Evolutionary conservation across 352 stramenopile genomes (phyloP).

Genomic region (Detonula confervacea): DNA sequence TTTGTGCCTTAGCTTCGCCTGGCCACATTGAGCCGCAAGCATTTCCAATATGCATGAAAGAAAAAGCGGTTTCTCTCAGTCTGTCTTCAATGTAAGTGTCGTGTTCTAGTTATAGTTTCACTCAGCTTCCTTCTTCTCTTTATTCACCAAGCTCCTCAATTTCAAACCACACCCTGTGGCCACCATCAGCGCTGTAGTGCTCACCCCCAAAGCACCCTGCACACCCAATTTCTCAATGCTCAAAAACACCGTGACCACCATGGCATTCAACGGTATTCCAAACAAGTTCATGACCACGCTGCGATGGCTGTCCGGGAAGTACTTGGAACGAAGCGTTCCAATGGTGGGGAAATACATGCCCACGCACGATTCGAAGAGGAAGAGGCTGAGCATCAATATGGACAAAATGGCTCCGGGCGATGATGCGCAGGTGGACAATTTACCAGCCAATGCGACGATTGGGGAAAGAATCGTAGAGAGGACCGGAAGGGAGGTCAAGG

Average conservation of each 20-base stretch:
- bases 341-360: conserved; percentile 89
- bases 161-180: conserved; percentile 73
- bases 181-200: conserved; percentile 74
- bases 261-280: conserved; percentile 88
- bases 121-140: too few species aligned
- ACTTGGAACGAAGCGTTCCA: conserved; percentile 85
- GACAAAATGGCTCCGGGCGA: conserved; percentile 40
- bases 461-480: conserved; percentile 39
- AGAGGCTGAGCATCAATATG: conserved; percentile 78
- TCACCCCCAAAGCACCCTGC: conserved; percentile 77
- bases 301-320: conserved; percentile 86
- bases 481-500: conserved; percentile 40
- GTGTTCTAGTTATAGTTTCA: too few species aligned
- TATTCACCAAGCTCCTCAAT: conserved; percentile 42
- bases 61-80: too few species aligned
- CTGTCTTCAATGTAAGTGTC: too few species aligned
- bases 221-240: conserved; percentile 85
- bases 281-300: conserved; percentile 89
- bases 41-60: too few species aligned
- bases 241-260: conserved; percentile 88
- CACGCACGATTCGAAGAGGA: conserved; percentile 88
- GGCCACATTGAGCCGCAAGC: too few species aligned
- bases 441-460: conserved; percentile 1
- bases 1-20: too few species aligned
- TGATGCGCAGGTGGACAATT: conserved; percentile 22